Base-by-base conservation (phyloP, 805 yeast genomes). In the Yamadazyma paraphyllophila region DNA sequence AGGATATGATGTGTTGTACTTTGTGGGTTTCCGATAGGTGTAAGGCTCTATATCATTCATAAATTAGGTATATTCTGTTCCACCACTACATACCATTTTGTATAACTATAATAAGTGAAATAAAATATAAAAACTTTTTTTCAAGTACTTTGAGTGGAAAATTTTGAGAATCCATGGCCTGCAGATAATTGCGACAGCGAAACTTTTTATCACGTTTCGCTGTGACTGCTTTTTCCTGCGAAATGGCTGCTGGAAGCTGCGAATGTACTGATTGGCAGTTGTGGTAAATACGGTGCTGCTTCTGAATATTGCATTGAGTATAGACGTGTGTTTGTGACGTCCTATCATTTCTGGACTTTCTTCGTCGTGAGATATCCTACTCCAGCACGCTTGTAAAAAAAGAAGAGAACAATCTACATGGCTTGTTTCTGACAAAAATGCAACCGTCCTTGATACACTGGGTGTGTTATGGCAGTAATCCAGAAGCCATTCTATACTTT, bases 231-330 rank as follows among this genome's bases (percentile, higher is more conserved):
- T 36, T 39, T 40, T 35, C 14, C 32, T 14, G 24, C 42, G 45
- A 31, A 36, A 36, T 27, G 32, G 34, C 16, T 13, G 7, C 12
- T 11, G 30, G 24, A 24, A 25, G 40, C 20, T 9, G 10, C 10
- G 38, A 14, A 10, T 11, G 4, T 4, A 4, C 13, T 33, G 8
- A 29, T 10, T 11, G 16, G 6, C 9, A 34, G 55, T 75, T 75
- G 8, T 31, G 37, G 25, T 31, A 5, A n/a, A 31, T 9, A 9
- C 35, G n/a, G n/a, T n/a, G n/a, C n/a, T n/a, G n/a, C n/a, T n/a
- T n/a, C n/a, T n/a, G n/a, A n/a, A n/a, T n/a, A n/a, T n/a, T n/a
- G n/a, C n/a, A n/a, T n/a, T n/a, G n/a, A n/a, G 24, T 20, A 20
- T 20, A 20, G 24, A 20, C 6, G 24, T 20, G 24, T 20, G 24